phyloP scores from a whole-genome alignment of 495 filamentous ascomycete species.

The Penicillium turbatum region DNA sequence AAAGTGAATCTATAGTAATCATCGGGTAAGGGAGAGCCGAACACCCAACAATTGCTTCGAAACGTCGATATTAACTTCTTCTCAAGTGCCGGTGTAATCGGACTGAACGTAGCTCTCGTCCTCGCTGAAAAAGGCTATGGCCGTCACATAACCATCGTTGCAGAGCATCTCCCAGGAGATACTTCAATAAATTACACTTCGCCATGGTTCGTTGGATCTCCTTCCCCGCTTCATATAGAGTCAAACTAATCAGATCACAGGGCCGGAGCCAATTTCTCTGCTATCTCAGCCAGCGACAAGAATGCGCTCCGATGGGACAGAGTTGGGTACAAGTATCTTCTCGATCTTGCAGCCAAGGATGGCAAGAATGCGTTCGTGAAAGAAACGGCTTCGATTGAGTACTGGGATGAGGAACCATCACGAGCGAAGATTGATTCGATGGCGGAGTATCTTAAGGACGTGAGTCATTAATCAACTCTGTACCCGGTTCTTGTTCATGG shows the following conservation, averaged over 20 bases:
- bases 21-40: conserved; percentile 11
- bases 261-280: conserved; percentile 36
- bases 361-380: conserved; percentile 24
- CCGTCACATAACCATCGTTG: conserved; percentile 23
- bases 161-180: conserved; percentile 33
- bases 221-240: background rate
- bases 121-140: conserved; percentile 27
- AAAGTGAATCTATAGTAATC: conserved; percentile 17
- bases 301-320: conserved; percentile 32
- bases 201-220: conserved; percentile 25
- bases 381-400: conserved; percentile 22
- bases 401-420: conserved; percentile 29
- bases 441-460: conserved; percentile 29
- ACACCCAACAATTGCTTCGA: background rate
- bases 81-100: conserved; percentile 32
- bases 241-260: conserved; percentile 1
- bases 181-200: conserved; percentile 28
- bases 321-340: conserved; percentile 25
- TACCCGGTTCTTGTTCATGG: background rate
- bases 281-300: conserved; percentile 27
- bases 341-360: conserved; percentile 18
- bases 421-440: conserved; percentile 27
- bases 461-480: too few species aligned
- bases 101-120: conserved; percentile 31
- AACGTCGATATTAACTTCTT: background rate